Percentiles rank a stretch among this genome's conserved stretches.
These are phyloP conservation scores for Dipodascopsis tothii DNA, from an alignment of 805 yeast genomes.

Conservation along the genomic window DNA sequence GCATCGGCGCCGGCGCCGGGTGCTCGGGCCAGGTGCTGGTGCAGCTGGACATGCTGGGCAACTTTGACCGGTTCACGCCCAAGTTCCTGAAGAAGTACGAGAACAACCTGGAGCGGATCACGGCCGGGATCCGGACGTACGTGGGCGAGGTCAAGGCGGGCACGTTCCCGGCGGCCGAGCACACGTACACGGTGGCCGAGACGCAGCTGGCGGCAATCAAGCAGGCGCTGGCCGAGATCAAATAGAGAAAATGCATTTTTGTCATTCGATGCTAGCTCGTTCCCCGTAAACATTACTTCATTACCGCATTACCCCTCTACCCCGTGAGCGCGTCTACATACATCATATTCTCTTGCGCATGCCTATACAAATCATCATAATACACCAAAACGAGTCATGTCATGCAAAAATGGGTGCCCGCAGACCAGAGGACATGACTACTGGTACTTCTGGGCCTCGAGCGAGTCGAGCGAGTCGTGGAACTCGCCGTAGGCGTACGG, in stretches of 20 bases:
- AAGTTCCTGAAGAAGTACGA: slow-evolving; percentile 73
- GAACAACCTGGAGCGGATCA: slow-evolving; percentile 43
- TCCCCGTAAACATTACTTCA: not conserved
- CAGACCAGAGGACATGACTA: no score
- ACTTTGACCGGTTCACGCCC: slow-evolving; percentile 45
- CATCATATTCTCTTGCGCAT: not conserved
- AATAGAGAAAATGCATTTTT: not conserved
- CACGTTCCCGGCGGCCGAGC: slow-evolving; percentile 57
- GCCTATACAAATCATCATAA: no score
- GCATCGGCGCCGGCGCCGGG: slow-evolving; percentile 86
- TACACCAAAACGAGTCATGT: no score
- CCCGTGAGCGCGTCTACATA: not conserved
- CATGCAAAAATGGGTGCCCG: no score
- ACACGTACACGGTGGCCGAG: slow-evolving; percentile 52
- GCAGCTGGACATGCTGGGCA: slow-evolving; percentile 72
- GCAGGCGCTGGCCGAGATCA: not conserved
- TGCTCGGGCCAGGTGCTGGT: slow-evolving; percentile 90
- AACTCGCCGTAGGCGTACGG: slow-evolving; percentile 12
- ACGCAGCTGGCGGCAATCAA: not conserved
- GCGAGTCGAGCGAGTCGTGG: slow-evolving; percentile 22
- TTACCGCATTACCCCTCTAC: not conserved
- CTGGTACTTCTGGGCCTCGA: slow-evolving; percentile 22
- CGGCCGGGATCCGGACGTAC: slow-evolving; percentile 48
- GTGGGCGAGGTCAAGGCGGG: slow-evolving; percentile 48
- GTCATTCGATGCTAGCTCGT: not conserved